A percentile compares a stretch with the other conserved stretches of the same genome.
These are phyloP conservation scores for Parathielavia appendiculata DNA, from an alignment of 495 filamentous ascomycete species.

Conservation along the genomic window DNA sequence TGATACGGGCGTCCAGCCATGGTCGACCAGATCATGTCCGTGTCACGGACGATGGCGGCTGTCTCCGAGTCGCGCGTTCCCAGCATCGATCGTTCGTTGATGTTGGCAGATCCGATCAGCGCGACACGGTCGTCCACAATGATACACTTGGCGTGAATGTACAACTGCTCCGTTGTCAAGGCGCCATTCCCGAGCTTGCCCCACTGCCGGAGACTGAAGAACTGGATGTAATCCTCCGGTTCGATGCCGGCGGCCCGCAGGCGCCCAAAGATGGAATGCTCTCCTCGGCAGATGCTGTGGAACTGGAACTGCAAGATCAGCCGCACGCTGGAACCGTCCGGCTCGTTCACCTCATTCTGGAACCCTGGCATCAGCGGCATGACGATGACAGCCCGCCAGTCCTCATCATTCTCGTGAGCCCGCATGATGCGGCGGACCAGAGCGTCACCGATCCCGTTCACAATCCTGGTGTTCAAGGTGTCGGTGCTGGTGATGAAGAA, in stretches of 20 bases:
- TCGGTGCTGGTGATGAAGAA: slow-evolving; percentile 96
- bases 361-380: slow-evolving; percentile 98
- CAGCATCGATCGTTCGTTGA: slow-evolving; percentile 96
- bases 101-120: slow-evolving; percentile 96
- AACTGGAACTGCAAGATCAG: slow-evolving; percentile 98
- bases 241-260: slow-evolving; percentile 79
- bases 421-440: slow-evolving; percentile 86
- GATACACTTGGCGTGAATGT: slow-evolving; percentile 98
- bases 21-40: slow-evolving; percentile 84
- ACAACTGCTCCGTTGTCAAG: slow-evolving; percentile 91
- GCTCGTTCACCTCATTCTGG: slow-evolving; percentile 90
- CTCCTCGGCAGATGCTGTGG: slow-evolving; percentile 91
- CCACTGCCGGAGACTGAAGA: slow-evolving; percentile 90
- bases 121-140: slow-evolving; percentile 90
- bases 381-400: slow-evolving; percentile 89
- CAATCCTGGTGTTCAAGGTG: slow-evolving; percentile 77
- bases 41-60: slow-evolving; percentile 87
- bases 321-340: slow-evolving; percentile 88
- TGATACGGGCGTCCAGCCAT: slow-evolving; percentile 87
- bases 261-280: slow-evolving; percentile 86
- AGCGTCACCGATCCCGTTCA: slow-evolving; percentile 92
- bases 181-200: slow-evolving; percentile 80
- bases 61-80: slow-evolving; percentile 88
- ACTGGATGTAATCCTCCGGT: slow-evolving; percentile 93
- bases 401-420: slow-evolving; percentile 76